Evolutionary conservation across 768 basidiomycete genomes (phyloP).

Genomic region (Termitomyces sp.): DNA sequence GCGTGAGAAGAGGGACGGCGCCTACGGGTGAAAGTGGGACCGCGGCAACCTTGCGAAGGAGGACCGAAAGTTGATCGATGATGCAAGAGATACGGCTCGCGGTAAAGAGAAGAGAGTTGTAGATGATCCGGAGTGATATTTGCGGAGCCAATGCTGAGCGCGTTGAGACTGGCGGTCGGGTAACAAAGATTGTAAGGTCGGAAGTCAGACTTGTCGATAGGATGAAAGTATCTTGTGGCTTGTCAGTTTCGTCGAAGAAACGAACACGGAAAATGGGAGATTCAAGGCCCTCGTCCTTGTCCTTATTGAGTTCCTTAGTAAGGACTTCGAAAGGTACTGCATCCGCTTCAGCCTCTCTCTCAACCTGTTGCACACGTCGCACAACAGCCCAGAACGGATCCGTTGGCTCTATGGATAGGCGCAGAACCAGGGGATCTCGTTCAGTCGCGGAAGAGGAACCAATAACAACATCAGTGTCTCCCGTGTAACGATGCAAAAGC

Average conservation of each 20-base stretch:
- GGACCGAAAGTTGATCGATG: conserved; percentile 77
- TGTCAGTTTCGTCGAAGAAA: conserved; percentile 92
- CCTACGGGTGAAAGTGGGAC: conserved; percentile 71
- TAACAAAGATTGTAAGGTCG: conserved; percentile 91
- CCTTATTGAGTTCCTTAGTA: conserved; percentile 59
- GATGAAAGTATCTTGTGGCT: conserved; percentile 68
- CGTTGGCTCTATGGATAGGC: conserved; percentile 74
- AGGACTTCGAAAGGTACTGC: conserved; percentile 77
- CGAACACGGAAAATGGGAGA: conserved; percentile 86
- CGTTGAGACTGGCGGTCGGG: conserved; percentile 59
- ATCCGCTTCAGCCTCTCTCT: conserved; percentile 78
- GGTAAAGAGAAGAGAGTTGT: conserved; percentile 94
- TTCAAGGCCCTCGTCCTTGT: conserved; percentile 53
- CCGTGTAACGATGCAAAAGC: conserved; percentile 90
- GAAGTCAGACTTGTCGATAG: conserved; percentile 77
- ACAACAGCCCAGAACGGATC: conserved; percentile 91
- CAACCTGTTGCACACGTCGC: conserved; percentile 76
- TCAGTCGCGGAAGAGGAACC: conserved; percentile 78
- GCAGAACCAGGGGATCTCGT: conserved; percentile 77
- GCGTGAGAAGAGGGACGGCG: conserved; percentile 73
- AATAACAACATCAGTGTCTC: conserved; percentile 90
- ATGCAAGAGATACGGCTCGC: conserved; percentile 68
- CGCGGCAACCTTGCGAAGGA: conserved; percentile 65
- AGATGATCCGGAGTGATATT: conserved; percentile 78
- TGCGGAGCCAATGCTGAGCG: conserved; percentile 67